Evolutionary conservation across 2,329 filamentous ascomycete species (phyloP).

Genomic region (Trichoderma harzianum): DNA sequence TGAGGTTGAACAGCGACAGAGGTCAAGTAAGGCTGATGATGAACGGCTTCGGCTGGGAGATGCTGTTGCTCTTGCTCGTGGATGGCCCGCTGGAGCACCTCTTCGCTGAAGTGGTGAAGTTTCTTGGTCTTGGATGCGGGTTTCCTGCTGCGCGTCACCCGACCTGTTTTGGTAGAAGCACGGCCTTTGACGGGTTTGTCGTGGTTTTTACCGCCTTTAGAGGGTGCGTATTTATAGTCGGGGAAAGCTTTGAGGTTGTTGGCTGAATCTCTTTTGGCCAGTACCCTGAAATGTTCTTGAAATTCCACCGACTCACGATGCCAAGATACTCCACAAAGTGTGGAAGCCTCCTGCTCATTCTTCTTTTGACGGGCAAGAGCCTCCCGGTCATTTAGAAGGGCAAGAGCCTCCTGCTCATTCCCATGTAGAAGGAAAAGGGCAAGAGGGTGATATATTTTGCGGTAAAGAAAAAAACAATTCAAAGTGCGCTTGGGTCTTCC

Average conservation of each 20-base stretch:
- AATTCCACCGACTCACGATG: constrained; percentile 71
- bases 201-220: constrained; percentile 48
- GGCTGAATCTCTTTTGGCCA: constrained; percentile 68
- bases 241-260: constrained; percentile 86
- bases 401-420: constrained; percentile 91
- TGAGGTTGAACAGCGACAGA: neutral
- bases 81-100: neutral
- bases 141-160: neutral
- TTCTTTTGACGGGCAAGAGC: constrained; percentile 41
- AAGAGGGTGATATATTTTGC: constrained; percentile 71
- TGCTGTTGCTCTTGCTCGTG: neutral
- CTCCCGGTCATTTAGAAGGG: no score
- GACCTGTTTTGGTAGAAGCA: neutral
- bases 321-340: constrained; percentile 85
- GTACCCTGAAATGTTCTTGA: constrained; percentile 70
- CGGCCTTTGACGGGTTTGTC: neutral
- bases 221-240: constrained; percentile 88
- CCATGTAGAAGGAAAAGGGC: constrained; percentile 40
- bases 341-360: constrained; percentile 91
- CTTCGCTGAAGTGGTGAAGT: neutral
- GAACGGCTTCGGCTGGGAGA: neutral
- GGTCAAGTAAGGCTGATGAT: neutral
- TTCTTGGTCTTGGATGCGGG: neutral
- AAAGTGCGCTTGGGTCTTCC: constrained; percentile 87
- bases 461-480: constrained; percentile 98